A percentile compares a stretch with the other conserved stretches of the same genome.
Evolutionary conservation across 371 early-diverging fungal genomes (phyloP).

Genomic region (Paraphysoderma sedebokerense): DNA sequence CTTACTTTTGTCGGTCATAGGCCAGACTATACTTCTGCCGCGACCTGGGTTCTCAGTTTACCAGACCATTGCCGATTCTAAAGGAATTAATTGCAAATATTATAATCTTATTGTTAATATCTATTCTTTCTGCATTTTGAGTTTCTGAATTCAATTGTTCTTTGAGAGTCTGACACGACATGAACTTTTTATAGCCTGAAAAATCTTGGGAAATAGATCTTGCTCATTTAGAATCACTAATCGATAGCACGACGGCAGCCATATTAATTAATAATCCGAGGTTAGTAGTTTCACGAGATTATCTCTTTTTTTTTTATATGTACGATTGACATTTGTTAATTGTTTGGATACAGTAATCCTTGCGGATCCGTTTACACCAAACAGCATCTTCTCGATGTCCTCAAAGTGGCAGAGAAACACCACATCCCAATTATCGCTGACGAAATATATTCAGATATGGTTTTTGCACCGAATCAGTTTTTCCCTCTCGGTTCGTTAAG

Average conservation of each 20-base stretch:
- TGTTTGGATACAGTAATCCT: slow-evolving; percentile 63
- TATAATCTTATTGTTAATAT: slow-evolving; percentile 50
- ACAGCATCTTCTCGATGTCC: slow-evolving; percentile 48
- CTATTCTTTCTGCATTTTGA: neutral
- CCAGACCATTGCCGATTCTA: slow-evolving; percentile 57
- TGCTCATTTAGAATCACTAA: slow-evolving; percentile 52
- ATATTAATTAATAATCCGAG: slow-evolving; percentile 67
- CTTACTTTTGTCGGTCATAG: neutral
- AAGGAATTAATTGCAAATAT: slow-evolving; percentile 53
- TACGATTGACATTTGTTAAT: neutral
- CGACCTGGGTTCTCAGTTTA: slow-evolving; percentile 67
- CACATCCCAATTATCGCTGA: slow-evolving; percentile 73
- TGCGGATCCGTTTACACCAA: slow-evolving; percentile 74
- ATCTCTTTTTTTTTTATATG: too few species aligned
- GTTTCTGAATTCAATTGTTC: neutral
- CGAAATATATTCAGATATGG: slow-evolving; percentile 85
- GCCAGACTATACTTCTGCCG: slow-evolving; percentile 16
- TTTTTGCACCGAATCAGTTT: slow-evolving; percentile 46
- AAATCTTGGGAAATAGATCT: slow-evolving; percentile 74
- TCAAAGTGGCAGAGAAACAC: slow-evolving; percentile 52
- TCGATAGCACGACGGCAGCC: slow-evolving; percentile 60
- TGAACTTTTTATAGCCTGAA: slow-evolving; percentile 28
- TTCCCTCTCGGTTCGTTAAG: slow-evolving; percentile 55
- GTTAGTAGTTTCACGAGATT: neutral
- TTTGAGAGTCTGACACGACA: neutral